A percentile compares a stretch with the other conserved stretches of the same genome.
Evolutionary conservation across 176 grass and related monocot genomes (phyloP).

Genomic region (Cenchrus fungigraminus): DNA sequence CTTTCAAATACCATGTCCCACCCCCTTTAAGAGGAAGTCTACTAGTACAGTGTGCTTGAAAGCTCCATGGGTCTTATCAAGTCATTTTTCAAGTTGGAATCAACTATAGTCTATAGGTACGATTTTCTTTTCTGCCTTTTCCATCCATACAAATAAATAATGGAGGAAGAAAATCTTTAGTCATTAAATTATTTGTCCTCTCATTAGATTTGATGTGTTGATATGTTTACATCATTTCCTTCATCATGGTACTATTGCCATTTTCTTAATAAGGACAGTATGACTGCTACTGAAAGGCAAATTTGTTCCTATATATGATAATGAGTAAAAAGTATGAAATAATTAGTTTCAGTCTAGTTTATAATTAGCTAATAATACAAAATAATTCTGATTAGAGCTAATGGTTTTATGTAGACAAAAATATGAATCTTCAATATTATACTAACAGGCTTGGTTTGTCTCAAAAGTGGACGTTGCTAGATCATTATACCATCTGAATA

Average conservation of each 20-base stretch:
- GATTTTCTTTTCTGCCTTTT: slow-evolving; percentile 35
- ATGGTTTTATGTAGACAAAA: not conserved
- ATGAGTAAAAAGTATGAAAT: too few relatives aligned
- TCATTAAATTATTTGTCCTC: not conserved
- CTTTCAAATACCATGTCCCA: slow-evolving; percentile 49
- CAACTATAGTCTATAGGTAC: slow-evolving; percentile 24
- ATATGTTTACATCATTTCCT: slow-evolving; percentile 23
- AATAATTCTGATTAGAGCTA: not conserved
- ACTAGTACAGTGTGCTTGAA: slow-evolving; percentile 53
- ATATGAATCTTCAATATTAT: not conserved
- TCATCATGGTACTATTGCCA: not conserved
- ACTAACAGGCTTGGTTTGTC: not conserved
- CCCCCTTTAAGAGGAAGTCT: slow-evolving; percentile 58
- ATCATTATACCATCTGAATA: not conserved
- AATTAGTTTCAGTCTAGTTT: not conserved
- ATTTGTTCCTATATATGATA: not conserved
- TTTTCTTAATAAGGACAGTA: slow-evolving; percentile 1
- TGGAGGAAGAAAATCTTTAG: slow-evolving; percentile 5
- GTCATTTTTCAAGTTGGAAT: slow-evolving; percentile 43
- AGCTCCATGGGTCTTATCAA: slow-evolving; percentile 50
- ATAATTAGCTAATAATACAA: not conserved
- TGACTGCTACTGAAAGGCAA: not conserved
- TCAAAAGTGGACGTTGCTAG: not conserved
- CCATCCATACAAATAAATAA: slow-evolving; percentile 29
- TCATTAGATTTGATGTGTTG: slow-evolving; percentile 28